Conservation (phyloP, 2,329 filamentous ascomycete genomes). For the Aspergillus japonicus region DNA sequence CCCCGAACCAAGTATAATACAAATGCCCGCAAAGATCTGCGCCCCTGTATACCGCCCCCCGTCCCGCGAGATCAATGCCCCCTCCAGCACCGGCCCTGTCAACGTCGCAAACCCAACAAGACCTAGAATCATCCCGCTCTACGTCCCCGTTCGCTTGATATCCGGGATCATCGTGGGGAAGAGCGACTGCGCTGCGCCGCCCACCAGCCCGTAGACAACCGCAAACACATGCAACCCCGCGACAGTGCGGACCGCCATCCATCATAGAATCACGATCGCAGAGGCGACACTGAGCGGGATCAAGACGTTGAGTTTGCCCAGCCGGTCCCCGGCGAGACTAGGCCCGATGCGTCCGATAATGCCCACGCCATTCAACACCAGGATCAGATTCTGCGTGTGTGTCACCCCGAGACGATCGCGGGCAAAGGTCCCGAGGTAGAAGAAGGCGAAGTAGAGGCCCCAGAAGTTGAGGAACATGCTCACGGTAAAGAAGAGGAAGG, state of each 20-base stretch:
- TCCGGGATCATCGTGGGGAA: constrained; percentile 14
- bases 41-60: too few relatives aligned
- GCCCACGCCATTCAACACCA: too few relatives aligned
- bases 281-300: constrained; percentile 26
- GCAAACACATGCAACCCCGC: constrained; percentile 46
- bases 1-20: too few relatives aligned
- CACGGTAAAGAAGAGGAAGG: constrained; percentile 52
- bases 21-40: too few relatives aligned
- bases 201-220: constrained; percentile 38
- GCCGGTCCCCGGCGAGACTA: too few relatives aligned
- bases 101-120: constrained; percentile 15
- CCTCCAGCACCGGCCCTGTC: constrained; percentile 16
- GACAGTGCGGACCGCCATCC: constrained; percentile 51
- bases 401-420: too few relatives aligned
- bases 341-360: too few relatives aligned
- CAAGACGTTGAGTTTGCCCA: too few relatives aligned
- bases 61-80: constrained; percentile 10
- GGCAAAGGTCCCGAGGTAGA: constrained; percentile 41
- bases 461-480: constrained; percentile 50
- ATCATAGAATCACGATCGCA: constrained; percentile 54
- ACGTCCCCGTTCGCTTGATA: constrained; percentile 3
- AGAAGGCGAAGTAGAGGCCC: constrained; percentile 59
- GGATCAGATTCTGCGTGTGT: too few relatives aligned
- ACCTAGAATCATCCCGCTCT: constrained; percentile 17
- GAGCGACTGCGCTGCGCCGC: constrained; percentile 14